A percentile compares a stretch with the other conserved stretches of the same genome.
Evolutionary conservation across 192 early-diverging fungal species (phyloP).

Genomic region (Backusella tuberculispora): DNA sequence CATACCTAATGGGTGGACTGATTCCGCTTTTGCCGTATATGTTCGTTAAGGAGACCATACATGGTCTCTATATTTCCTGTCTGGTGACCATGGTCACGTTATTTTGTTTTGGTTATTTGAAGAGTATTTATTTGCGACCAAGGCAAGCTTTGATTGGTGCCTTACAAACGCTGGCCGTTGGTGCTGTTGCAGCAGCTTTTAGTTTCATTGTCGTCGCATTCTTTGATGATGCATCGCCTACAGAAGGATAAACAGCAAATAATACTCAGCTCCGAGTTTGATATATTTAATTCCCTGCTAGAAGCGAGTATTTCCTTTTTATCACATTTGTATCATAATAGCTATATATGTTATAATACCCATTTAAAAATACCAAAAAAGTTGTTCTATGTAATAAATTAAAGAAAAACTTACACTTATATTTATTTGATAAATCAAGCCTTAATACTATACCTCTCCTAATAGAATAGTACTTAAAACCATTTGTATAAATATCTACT

Average conservation of each 20-base stretch:
- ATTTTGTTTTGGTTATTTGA: constrained; percentile 54
- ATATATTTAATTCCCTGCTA: neutral
- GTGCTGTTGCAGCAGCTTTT: constrained; percentile 44
- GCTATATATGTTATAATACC: constrained; percentile 11
- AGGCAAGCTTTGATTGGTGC: constrained; percentile 42
- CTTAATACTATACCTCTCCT: no score
- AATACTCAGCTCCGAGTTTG: neutral
- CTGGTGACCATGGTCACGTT: constrained; percentile 52
- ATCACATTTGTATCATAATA: neutral
- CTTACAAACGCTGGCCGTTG: constrained; percentile 44
- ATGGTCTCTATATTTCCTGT: constrained; percentile 50
- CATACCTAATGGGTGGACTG: constrained; percentile 62
- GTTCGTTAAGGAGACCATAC: constrained; percentile 38
- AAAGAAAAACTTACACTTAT: no score
- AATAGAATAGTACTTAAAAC: no score
- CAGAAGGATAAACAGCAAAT: neutral
- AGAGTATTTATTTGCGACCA: constrained; percentile 43
- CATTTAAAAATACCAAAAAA: neutral
- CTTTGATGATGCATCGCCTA: constrained; percentile 20
- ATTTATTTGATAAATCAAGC: no score
- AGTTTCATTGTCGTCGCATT: constrained; percentile 37
- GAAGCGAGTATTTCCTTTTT: neutral
- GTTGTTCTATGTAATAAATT: neutral
- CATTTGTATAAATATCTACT: no score
- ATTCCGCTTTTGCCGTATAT: constrained; percentile 63